phyloP scores from a whole-genome alignment of 2,329 filamentous ascomycete genomes.

The Graphiopsis chlorocephala region DNA sequence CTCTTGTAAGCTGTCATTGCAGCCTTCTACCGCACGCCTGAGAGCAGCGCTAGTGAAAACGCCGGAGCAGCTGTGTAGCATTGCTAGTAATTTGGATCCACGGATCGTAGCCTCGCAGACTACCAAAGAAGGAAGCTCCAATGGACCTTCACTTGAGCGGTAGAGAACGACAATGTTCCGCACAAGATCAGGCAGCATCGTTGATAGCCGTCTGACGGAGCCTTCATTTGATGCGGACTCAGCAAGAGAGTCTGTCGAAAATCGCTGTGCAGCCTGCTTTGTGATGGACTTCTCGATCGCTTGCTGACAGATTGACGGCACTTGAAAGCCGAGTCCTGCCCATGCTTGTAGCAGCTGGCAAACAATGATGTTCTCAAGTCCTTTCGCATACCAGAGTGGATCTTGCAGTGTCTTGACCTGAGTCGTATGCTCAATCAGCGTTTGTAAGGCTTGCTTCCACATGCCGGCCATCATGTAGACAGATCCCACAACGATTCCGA shows the following conservation, averaged over 20 bases:
- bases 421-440: conserved; percentile 75
- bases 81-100: conserved; percentile 67
- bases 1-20: background rate
- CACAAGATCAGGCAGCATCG: conserved; percentile 68
- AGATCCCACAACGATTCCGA: conserved; percentile 76
- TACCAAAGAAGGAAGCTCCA: conserved; percentile 67
- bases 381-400: conserved; percentile 96
- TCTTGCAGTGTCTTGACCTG: conserved; percentile 78
- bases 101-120: conserved; percentile 72
- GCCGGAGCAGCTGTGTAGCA: conserved; percentile 65
- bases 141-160: conserved; percentile 57
- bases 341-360: conserved; percentile 81
- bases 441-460: conserved; percentile 83
- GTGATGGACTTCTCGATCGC: conserved; percentile 27
- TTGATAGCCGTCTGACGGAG: conserved; percentile 50
- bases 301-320: conserved; percentile 44
- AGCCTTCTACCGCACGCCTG: conserved; percentile 37
- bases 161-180: conserved; percentile 75
- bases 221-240: conserved; percentile 23
- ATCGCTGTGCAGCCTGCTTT: conserved; percentile 23
- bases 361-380: conserved; percentile 80
- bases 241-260: conserved; percentile 16
- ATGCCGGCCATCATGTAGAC: conserved; percentile 85
- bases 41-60: conserved; percentile 60
- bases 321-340: conserved; percentile 77